phyloP scores from a whole-genome alignment of 148 eudicot genomes.

The Heliamphora exappendiculata region DNA sequence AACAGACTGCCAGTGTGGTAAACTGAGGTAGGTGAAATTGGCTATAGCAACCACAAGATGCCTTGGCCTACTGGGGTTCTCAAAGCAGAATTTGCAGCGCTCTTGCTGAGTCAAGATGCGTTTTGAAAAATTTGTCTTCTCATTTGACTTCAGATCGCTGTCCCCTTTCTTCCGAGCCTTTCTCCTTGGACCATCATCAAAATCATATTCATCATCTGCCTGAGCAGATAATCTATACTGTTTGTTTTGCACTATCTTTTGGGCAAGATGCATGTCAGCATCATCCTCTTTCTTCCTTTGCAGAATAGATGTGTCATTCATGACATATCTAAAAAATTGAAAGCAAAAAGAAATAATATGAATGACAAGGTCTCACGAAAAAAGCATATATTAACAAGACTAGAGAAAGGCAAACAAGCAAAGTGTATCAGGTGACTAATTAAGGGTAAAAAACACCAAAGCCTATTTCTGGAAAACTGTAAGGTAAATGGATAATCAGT shows the following conservation, averaged over 20 bases:
- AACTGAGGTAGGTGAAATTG: slow-evolving; percentile 74
- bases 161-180: slow-evolving; percentile 51
- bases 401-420: neutral
- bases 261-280: slow-evolving; percentile 72
- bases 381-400: neutral
- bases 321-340: slow-evolving; percentile 35
- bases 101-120: slow-evolving; percentile 85
- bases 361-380: neutral
- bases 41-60: slow-evolving; percentile 89
- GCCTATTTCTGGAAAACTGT: neutral
- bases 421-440: neutral
- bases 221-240: slow-evolving; percentile 41
- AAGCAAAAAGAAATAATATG: neutral
- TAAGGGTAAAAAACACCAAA: neutral
- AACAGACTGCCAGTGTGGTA: slow-evolving; percentile 74
- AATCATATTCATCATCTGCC: slow-evolving; percentile 96
- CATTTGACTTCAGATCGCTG: slow-evolving; percentile 29
- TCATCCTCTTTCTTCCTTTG: slow-evolving; percentile 71
- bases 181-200: slow-evolving; percentile 66
- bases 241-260: slow-evolving; percentile 57
- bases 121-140: slow-evolving; percentile 30
- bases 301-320: slow-evolving; percentile 41
- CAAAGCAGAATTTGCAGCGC: slow-evolving; percentile 84
- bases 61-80: slow-evolving; percentile 78
- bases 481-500: neutral